These are phyloP conservation scores for Punctularia strigosozonata DNA, from an alignment of 768 basidiomycete genomes.

Conservation along the genomic window DNA sequence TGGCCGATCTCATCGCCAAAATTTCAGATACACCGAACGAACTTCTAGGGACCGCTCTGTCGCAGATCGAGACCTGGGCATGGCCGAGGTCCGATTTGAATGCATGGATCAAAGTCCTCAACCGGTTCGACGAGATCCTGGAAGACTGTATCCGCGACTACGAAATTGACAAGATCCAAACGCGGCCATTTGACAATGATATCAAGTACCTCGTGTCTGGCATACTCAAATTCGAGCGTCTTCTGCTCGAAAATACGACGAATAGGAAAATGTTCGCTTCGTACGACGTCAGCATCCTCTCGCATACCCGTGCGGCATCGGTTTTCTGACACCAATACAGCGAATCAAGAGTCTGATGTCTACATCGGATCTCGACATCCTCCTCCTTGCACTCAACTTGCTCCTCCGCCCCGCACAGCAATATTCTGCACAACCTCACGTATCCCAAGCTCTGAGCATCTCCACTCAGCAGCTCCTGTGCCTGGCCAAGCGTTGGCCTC, in stretches of 20 bases:
- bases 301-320: constrained; percentile 5
- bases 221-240: constrained; percentile 79
- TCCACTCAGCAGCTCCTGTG: constrained; percentile 73
- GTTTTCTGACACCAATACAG: constrained; percentile 27
- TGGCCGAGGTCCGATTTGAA: constrained; percentile 97
- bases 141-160: constrained; percentile 77
- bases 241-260: constrained; percentile 94
- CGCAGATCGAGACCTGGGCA: constrained; percentile 70
- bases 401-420: constrained; percentile 90
- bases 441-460: constrained; percentile 73
- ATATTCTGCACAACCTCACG: constrained; percentile 79
- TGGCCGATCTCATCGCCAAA: constrained; percentile 68
- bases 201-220: constrained; percentile 69
- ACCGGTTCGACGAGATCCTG: constrained; percentile 88
- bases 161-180: constrained; percentile 75
- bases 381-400: constrained; percentile 73
- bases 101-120: constrained; percentile 91
- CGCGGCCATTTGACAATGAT: constrained; percentile 61
- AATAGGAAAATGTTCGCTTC: constrained; percentile 94
- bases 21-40: constrained; percentile 57
- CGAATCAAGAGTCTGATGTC: constrained; percentile 81
- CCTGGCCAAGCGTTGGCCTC: constrained; percentile 78
- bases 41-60: constrained; percentile 57
- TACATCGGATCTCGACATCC: constrained; percentile 81
- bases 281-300: constrained; percentile 73